Base-by-base conservation (phyloP, 495 filamentous ascomycete genomes). In the Daldinia childiae region DNA sequence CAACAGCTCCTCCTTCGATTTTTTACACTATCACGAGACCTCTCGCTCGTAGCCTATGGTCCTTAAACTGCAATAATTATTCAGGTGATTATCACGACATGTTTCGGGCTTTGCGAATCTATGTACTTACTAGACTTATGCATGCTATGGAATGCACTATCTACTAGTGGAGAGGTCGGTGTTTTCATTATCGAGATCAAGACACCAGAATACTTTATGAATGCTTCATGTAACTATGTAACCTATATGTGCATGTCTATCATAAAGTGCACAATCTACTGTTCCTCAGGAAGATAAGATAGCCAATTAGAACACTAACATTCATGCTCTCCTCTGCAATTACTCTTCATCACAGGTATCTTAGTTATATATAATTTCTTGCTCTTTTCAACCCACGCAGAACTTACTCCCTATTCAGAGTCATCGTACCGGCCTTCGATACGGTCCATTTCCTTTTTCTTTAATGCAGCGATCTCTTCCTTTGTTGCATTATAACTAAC, bases 401-500 rank as follows among this genome's bases (percentile, higher is more conserved):
- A 41, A 34, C 43, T 60, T 29, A 50, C 21, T 55, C 56, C 45
- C 61, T 71, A 71, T 0, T 65, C 30, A 15, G 64, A 57, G 29
- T 29, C 34, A 14, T 7, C 55, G 34, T 27, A 62, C 6, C 0
- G 27, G 21, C 45, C 50, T 85, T 98, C 94, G 66, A 90, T 87
- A 87, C 89, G 94, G 74, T 76, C 79, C 80, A 83, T 90, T 88
- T 97, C 94, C 56, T 81, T 74, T 55, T 90, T 82, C 78, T 82
- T 85, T 36, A 93, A 77, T 63, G 86, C 84, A 64, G 84, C 84
- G 41, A 97, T 79, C 80, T 98, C 95, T 9, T 94, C 92, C 82
- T 87, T 91, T 27, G 87, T 87, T 39, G 90, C 88, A 79, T 99
- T 90, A 78, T 92, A 92, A 19, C 80, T 78, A 7, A 89, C 91